Evolutionary conservation across 139 green algal genomes (phyloP).

Genomic region (Micractinium conductrix): DNA sequence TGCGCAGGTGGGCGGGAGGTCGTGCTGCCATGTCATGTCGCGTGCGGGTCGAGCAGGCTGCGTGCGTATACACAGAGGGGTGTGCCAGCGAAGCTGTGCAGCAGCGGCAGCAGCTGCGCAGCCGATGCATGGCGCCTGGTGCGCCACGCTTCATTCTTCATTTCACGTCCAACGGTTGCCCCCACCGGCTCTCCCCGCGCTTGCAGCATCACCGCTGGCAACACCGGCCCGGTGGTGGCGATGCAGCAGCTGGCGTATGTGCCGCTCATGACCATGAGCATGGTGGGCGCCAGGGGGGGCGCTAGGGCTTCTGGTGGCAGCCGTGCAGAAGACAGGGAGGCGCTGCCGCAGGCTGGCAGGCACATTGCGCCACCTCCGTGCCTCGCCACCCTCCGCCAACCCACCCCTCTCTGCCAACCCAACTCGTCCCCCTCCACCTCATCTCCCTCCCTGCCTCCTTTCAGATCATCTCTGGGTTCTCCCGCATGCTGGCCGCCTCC

Average conservation of each 20-base stretch:
- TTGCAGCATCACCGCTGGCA: conserved; percentile 56
- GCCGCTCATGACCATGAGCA: conserved; percentile 55
- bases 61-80: neutral
- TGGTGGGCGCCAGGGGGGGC: conserved; percentile 34
- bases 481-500: conserved; percentile 62
- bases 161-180: too few species aligned
- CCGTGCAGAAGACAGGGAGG: too few species aligned
- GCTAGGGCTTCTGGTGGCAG: too few species aligned
- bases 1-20: conserved; percentile 7
- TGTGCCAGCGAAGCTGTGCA: too few species aligned
- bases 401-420: too few species aligned
- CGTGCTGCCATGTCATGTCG: too few species aligned
- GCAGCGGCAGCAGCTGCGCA: too few species aligned
- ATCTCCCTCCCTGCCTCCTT: neutral
- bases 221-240: conserved; percentile 48
- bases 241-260: conserved; percentile 71
- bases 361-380: neutral
- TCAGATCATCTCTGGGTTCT: conserved; percentile 71
- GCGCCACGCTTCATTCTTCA: too few species aligned
- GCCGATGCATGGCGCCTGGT: too few species aligned
- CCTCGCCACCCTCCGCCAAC: neutral
- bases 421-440: neutral
- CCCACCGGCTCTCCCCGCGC: too few species aligned
- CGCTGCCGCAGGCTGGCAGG: too few species aligned
- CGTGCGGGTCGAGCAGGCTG: neutral